Evolutionary conservation across 2,329 filamentous ascomycete genomes (phyloP).

Genomic region (Paraconiothyrium sp.): DNA sequence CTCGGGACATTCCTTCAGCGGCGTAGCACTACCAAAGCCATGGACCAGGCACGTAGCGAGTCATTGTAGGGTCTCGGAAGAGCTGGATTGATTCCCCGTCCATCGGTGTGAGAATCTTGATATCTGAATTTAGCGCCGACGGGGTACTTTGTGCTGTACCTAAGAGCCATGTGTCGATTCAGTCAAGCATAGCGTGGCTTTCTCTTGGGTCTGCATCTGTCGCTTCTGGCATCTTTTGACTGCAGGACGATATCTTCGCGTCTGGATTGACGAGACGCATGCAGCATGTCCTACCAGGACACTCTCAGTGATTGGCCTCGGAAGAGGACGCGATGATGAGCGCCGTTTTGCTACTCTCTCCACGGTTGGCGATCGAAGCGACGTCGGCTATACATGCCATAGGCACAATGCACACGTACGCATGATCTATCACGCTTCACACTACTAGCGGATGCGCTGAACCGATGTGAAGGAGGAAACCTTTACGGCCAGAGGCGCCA

Average conservation of each 20-base stretch:
- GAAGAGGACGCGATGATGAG: neutral
- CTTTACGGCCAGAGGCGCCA: neutral
- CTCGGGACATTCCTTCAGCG: neutral
- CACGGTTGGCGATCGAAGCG: neutral
- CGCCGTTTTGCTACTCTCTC: neutral
- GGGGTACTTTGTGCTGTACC: neutral
- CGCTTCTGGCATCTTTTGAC: no score
- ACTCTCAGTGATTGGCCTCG: neutral
- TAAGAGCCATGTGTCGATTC: neutral
- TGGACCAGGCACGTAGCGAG: neutral
- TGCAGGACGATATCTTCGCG: no score
- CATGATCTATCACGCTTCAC: neutral
- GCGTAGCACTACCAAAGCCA: neutral
- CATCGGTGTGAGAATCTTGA: neutral
- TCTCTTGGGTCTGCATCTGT: no score
- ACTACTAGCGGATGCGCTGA: neutral
- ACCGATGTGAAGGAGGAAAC: neutral
- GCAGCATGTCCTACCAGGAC: neutral
- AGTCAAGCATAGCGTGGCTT: neutral
- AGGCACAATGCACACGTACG: neutral
- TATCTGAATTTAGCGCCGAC: neutral
- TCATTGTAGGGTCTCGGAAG: neutral
- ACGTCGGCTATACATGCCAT: slow-evolving; percentile 1
- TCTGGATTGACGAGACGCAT: no score
- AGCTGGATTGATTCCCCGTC: neutral